Base-by-base conservation (phyloP, 2,329 filamentous ascomycete genomes). In the Fusarium brachygibbosum region DNA sequence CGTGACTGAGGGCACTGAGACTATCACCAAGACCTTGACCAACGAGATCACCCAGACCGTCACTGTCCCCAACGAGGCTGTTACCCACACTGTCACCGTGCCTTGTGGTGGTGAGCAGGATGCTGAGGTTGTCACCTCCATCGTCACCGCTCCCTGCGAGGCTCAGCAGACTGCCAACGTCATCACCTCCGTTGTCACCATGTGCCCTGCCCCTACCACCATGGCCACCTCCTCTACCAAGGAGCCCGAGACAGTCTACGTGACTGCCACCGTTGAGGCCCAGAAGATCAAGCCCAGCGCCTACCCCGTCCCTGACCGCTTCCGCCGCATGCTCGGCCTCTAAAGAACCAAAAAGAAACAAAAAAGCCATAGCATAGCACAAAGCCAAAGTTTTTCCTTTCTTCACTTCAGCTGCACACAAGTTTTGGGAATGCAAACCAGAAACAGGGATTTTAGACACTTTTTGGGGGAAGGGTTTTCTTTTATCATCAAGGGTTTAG, bases 201-300 rank as follows among this genome's bases (percentile, higher is more conserved):
- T 63, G 13, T 73, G 68, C 53, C 66, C 66, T 23, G 52, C 51
- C 9, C 62, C 68, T 38, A 74, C 69, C 10, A 75, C 71, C 11
- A 55, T 75, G 53, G 69, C 72, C 21, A 71, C 72, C n/a, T 60
- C 60, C 41, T 63, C 66, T 38, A 54, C 38, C 31, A 68, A 54
- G 31, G 60, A 66, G 40, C 66, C 72, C 17, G 72, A 74, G 60
- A 74, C 72, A 12, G 72, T 75, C 19, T 75, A 74, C 23, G 72
- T 73, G 53, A 74, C 72, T 34, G 56, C 62, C n/a, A 70, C 69
- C 0, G 59, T 73, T 14, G 65, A 74, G 46, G 51, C 55, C 13
- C 54, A 58, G 48, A 25, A 25, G 37, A 28, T 40, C 17, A 57
- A 58, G 41, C 52, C 65, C 28, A 66, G 48, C 40, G 38, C 58